These are phyloP conservation scores for Tolypocladium inflatum DNA, from an alignment of 2,329 filamentous ascomycete genomes.

Conservation along the genomic window DNA sequence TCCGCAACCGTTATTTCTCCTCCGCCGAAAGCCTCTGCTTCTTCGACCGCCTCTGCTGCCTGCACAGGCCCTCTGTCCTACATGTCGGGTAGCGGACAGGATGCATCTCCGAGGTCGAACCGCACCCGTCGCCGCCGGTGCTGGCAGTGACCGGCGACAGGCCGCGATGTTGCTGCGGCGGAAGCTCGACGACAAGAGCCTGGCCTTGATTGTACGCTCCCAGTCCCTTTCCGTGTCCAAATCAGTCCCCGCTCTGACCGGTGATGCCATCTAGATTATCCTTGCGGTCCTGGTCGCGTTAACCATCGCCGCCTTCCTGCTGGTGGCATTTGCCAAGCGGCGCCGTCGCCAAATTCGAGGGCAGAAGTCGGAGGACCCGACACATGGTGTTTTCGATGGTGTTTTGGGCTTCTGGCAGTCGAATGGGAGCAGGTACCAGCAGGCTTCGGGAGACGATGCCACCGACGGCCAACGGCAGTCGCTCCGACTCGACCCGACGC, in stretches of 20 bases:
- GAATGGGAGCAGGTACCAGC: constrained; percentile 15
- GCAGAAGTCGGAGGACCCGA: not conserved
- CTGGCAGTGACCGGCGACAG: not conserved
- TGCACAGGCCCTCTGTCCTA: not conserved
- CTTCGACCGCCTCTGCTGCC: not conserved
- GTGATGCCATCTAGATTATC: not conserved
- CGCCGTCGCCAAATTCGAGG: not conserved
- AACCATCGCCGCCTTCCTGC: not conserved
- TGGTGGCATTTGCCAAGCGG: constrained; percentile 1
- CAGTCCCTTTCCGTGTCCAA: not conserved
- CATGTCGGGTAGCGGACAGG: not conserved
- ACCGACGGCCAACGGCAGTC: constrained; percentile 9
- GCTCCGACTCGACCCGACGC: constrained; percentile 10
- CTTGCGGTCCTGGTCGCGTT: not conserved
- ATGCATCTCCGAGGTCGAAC: not conserved
- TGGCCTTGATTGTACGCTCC: constrained; percentile 7
- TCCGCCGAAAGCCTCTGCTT: not conserved
- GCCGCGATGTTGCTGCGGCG: not conserved
- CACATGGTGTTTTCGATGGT: not conserved
- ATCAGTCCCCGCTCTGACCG: not conserved
- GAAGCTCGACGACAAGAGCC: constrained; percentile 1
- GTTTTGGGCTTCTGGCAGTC: not conserved
- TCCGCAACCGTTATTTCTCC: not conserved
- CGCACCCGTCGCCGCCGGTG: not conserved
- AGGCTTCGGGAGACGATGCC: constrained; percentile 19